Evolutionary conservation across 805 yeast genomes (phyloP).

Genomic region (Saccharomycopsis babjevae): DNA sequence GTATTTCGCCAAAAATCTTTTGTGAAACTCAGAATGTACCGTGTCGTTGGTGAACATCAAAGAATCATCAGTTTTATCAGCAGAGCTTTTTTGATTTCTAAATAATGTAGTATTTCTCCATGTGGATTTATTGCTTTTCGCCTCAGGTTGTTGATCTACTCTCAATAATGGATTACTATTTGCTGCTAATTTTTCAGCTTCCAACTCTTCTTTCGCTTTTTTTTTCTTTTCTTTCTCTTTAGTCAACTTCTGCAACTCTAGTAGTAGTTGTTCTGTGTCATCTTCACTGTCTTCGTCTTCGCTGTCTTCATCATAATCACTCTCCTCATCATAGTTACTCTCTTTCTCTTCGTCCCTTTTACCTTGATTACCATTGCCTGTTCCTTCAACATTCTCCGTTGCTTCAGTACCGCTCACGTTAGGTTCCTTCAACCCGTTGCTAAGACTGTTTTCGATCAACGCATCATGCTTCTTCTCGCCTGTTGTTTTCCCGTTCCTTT

Average conservation of each 20-base stretch:
- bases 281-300: slow-evolving; percentile 9
- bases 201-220: slow-evolving; percentile 1
- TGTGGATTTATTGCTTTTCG: background rate
- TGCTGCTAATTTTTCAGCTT: slow-evolving; percentile 1
- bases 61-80: background rate
- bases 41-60: slow-evolving; percentile 7
- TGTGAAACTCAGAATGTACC: slow-evolving; percentile 12
- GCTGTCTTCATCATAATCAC: background rate
- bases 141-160: background rate
- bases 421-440: background rate
- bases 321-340: background rate
- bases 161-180: slow-evolving; percentile 11
- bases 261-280: slow-evolving; percentile 13
- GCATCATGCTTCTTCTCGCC: background rate
- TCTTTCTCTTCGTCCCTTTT: background rate
- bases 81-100: slow-evolving; percentile 5
- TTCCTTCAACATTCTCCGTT: background rate
- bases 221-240: background rate
- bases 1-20: slow-evolving; percentile 10
- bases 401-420: background rate
- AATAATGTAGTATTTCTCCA: slow-evolving; percentile 6
- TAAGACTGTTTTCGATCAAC: too few relatives aligned
- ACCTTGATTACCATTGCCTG: background rate
- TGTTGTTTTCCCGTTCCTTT: background rate
- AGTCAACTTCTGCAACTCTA: background rate